Evolutionary conservation across 208 protist genomes (phyloP).

Genomic region (Angomonas desouzai): DNA sequence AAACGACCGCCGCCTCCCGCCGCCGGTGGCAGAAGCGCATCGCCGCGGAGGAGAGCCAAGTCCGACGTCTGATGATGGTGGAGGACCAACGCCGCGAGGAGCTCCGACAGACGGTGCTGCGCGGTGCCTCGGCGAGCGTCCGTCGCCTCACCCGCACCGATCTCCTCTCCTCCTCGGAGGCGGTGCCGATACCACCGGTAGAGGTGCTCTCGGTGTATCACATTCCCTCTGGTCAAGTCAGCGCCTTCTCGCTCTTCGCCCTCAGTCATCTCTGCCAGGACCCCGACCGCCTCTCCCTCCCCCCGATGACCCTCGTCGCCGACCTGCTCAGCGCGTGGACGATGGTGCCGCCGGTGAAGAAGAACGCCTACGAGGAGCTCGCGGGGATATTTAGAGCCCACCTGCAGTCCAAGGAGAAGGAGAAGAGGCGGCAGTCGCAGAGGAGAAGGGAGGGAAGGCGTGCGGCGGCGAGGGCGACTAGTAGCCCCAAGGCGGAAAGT

Average conservation of each 20-base stretch:
- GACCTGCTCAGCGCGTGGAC: conserved; percentile 67
- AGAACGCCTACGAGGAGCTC: conserved; percentile 41
- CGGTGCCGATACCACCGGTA: conserved; percentile 20
- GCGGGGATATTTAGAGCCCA: conserved; percentile 29
- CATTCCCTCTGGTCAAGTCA: conserved; percentile 46
- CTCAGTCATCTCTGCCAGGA: conserved; percentile 51
- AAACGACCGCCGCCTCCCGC: conserved; percentile 46
- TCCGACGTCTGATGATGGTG: conserved; percentile 71
- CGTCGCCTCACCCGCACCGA: conserved; percentile 66
- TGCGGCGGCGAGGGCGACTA: not conserved
- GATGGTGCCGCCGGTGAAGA: conserved; percentile 53
- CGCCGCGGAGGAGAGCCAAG: conserved; percentile 49
- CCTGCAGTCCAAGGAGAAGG: conserved; percentile 7
- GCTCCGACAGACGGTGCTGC: conserved; percentile 53
- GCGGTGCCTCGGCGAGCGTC: conserved; percentile 39
- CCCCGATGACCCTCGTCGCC: conserved; percentile 47
- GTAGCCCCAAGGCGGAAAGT: not conserved
- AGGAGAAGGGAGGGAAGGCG: not conserved
- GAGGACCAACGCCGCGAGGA: conserved; percentile 62
- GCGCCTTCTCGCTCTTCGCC: conserved; percentile 65
- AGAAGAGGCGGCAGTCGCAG: not conserved
- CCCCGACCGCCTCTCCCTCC: conserved; percentile 34
- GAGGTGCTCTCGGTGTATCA: conserved; percentile 36
- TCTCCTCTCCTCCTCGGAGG: conserved; percentile 35
- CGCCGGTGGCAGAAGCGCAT: conserved; percentile 63